Conservation (phyloP, 768 basidiomycete genomes). For the Mycena sanguinolenta region DNA sequence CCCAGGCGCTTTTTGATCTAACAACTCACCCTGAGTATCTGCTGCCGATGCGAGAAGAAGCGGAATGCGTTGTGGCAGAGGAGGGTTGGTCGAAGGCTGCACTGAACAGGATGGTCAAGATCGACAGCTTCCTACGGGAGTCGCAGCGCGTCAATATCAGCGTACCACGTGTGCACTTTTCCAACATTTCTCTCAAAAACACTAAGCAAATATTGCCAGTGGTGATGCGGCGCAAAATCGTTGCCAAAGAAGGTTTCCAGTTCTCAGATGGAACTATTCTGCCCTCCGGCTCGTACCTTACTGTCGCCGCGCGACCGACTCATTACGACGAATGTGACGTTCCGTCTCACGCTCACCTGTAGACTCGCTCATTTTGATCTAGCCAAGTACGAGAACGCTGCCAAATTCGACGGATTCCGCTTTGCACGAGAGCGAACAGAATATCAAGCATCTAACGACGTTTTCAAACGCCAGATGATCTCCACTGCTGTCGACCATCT, state of each 20-base stretch:
- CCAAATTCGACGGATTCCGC: conserved; percentile 62
- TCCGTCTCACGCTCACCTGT: not conserved
- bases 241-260: conserved; percentile 43
- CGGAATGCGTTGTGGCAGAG: conserved; percentile 69
- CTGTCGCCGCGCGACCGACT: conserved; percentile 37
- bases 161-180: conserved; percentile 31
- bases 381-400: conserved; percentile 48
- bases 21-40: conserved; percentile 49
- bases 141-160: conserved; percentile 45
- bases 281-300: conserved; percentile 45
- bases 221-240: conserved; percentile 43
- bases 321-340: conserved; percentile 41
- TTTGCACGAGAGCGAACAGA: conserved; percentile 53
- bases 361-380: conserved; percentile 43
- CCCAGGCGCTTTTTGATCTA: conserved; percentile 54
- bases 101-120: conserved; percentile 52
- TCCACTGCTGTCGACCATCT: conserved; percentile 27
- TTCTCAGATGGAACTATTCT: conserved; percentile 51
- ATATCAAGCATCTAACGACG: conserved; percentile 28
- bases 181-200: not conserved
- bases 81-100: conserved; percentile 59
- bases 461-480: conserved; percentile 34
- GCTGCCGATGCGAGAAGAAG: conserved; percentile 56
- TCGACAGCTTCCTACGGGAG: conserved; percentile 64
- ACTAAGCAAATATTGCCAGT: conserved; percentile 20